phyloP scores from a whole-genome alignment of 352 stramenopile genomes.

The Phytophthora cryptogea region DNA sequence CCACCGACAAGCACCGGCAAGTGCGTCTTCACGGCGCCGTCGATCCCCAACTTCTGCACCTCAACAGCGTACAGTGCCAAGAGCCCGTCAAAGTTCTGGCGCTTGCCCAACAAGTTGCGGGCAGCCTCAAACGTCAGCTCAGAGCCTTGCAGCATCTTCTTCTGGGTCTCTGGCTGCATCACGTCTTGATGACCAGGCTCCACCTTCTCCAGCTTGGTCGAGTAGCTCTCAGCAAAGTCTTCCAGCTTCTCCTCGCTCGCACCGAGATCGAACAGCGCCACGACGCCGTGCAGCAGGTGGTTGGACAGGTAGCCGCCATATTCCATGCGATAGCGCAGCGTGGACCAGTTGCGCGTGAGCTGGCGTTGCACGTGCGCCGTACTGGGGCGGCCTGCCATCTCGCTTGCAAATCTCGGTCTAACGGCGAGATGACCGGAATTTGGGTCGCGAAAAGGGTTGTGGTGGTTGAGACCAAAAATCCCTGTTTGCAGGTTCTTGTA shows the following conservation, averaged over 20 bases:
- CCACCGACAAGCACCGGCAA: conserved; percentile 40
- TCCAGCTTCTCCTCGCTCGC: conserved; percentile 37
- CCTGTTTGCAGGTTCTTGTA: too few relatives aligned
- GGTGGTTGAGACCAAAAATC: neutral
- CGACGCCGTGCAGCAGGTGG: conserved; percentile 42
- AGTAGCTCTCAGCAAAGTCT: conserved; percentile 31
- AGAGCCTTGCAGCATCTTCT: conserved; percentile 14
- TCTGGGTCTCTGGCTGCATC: conserved; percentile 11
- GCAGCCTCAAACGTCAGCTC: conserved; percentile 31
- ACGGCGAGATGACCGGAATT: conserved; percentile 12
- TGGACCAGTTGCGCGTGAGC: conserved; percentile 34
- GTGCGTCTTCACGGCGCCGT: conserved; percentile 38
- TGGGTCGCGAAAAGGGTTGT: conserved; percentile 1
- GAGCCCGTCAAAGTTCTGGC: conserved; percentile 38
- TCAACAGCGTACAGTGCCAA: conserved; percentile 34
- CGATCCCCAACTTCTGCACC: conserved; percentile 33
- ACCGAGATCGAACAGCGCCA: conserved; percentile 38
- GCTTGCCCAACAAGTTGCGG: conserved; percentile 30
- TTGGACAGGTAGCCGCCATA: conserved; percentile 41
- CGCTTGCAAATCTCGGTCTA: conserved; percentile 10
- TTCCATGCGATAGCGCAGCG: conserved; percentile 38
- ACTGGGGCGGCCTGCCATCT: conserved; percentile 15
- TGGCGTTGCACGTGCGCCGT: conserved; percentile 19
- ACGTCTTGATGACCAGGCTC: conserved; percentile 20
- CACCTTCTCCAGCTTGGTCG: conserved; percentile 32